Evolutionary conservation across 441 rosid species (phyloP), one percentile per base, ranked within the genome.

Genomic region (Erysimum cheiri): DNA sequence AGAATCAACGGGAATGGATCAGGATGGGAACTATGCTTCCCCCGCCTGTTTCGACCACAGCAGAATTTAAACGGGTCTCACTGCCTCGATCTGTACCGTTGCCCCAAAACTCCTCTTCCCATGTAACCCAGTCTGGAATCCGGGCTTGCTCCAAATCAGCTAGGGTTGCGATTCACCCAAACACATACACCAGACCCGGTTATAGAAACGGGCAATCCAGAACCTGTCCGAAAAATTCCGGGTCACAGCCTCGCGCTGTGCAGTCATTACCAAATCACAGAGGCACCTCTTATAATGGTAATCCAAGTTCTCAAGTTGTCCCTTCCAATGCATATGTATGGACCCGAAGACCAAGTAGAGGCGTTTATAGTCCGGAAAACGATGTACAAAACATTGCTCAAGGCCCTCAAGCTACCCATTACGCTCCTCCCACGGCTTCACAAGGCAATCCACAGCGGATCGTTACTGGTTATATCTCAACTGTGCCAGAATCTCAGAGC

Each of bases 131-230:
- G 64, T 60, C 60, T 58, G 71, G 76, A 26, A 24, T 82, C 46
- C 79, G 77, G 28, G 29, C 84, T 58, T 81, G 83, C 79, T 72
- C 89, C 2, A 56, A 80, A 26, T 37, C 83, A 3, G 37, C 68
- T 43, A 72, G 66, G 43, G 36, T 53, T 60, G 50, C 43, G 9
- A 13, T 28, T 65, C 60, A 17, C 46, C 60, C 83, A 29, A 71
- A 50, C 65, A 56, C 54, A 36, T 19, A 65, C 46, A 72, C 43
- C 53, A 77, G 71, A 55, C 72, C 57, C 17, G 71, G 65, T 43
- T 9, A 55, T 39, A 50, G 77, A 67, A 68, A 39, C 37, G 62
- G 19, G 24, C 78, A 4, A 9, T 17, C 75, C 29, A 68, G 44
- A 39, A 29, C 14, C 50, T 26, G 10, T 67, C 37, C 24, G 3